Percentiles rank a stretch among this genome's conserved stretches.
Conservation (phyloP, 1,139 yeast species). For the Yamadazyma blattariae region DNA sequence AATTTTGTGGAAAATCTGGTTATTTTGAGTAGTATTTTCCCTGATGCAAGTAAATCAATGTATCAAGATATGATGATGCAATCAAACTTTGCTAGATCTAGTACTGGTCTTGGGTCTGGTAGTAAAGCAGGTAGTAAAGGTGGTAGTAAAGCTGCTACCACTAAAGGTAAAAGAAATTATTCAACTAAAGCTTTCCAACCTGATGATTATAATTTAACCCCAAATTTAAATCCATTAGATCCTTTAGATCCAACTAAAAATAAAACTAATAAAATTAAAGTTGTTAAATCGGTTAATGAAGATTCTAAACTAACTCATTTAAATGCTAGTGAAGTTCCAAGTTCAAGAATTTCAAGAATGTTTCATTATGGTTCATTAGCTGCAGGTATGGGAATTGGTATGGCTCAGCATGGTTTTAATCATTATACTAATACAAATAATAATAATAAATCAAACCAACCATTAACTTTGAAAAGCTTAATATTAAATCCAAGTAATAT, state of each 20-base stretch:
- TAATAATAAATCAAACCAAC: conserved; percentile 34
- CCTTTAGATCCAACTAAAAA: not conserved
- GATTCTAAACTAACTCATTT: conserved; percentile 5
- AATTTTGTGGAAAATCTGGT: not conserved
- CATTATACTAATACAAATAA: conserved; percentile 55
- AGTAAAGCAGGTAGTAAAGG: not conserved
- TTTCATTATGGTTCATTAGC: conserved; percentile 94
- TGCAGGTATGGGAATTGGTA: conserved; percentile 86
- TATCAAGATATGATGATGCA: conserved; percentile 3
- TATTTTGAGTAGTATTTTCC: not conserved
- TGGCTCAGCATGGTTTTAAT: conserved; percentile 73
- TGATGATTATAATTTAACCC: conserved; percentile 5
- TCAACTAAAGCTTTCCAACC: conserved; percentile 13
- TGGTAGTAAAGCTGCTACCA: not conserved
- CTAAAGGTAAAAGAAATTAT: conserved; percentile 7
- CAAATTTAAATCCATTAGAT: conserved; percentile 11
- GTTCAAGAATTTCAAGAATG: conserved; percentile 78
- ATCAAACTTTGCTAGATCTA: not conserved
- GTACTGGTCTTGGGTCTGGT: not conserved
- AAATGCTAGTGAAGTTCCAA: conserved; percentile 68
- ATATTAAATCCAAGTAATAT: conserved; percentile 79
- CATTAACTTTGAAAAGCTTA: conserved; percentile 55
- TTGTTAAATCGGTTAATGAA: conserved; percentile 9
- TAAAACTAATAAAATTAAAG: conserved; percentile 1
- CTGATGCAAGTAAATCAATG: conserved; percentile 1